A percentile compares a stretch with the other conserved stretches of the same genome.
These are phyloP conservation scores for Penicillium sp. DNA, from an alignment of 2,329 filamentous ascomycete species.

Conservation along the genomic window DNA sequence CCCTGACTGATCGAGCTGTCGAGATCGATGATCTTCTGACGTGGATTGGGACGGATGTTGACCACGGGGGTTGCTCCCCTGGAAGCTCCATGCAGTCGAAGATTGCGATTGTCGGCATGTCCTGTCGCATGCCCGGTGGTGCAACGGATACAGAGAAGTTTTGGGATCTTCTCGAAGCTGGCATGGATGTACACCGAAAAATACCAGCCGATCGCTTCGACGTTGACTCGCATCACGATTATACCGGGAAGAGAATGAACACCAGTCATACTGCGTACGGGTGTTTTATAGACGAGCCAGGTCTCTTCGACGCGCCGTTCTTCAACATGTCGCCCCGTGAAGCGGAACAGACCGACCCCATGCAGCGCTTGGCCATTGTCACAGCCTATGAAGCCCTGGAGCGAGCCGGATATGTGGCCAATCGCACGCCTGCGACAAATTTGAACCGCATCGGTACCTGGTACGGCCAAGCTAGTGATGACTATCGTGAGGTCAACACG, in stretches of 20 bases:
- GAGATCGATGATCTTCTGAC: neutral
- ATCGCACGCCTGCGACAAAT: slow-evolving; percentile 50
- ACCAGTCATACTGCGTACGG: neutral
- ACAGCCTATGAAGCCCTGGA: slow-evolving; percentile 63
- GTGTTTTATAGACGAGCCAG: slow-evolving; percentile 61
- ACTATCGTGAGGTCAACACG: neutral
- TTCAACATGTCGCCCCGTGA: slow-evolving; percentile 75
- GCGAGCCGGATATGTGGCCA: slow-evolving; percentile 10
- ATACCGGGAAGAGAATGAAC: neutral
- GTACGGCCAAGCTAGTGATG: neutral
- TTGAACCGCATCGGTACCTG: slow-evolving; percentile 37
- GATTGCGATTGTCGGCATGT: slow-evolving; percentile 68
- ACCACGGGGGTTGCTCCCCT: neutral
- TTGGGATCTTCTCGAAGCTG: slow-evolving; percentile 55
- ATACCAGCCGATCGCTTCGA: slow-evolving; percentile 52
- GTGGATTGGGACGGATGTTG: neutral
- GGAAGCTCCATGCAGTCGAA: neutral
- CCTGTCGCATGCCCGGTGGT: slow-evolving; percentile 65
- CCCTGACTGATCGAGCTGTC: neutral
- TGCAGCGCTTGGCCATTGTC: slow-evolving; percentile 48
- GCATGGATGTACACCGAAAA: slow-evolving; percentile 59
- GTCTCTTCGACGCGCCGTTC: slow-evolving; percentile 65
- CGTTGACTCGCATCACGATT: neutral
- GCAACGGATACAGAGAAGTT: slow-evolving; percentile 56
- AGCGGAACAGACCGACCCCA: slow-evolving; percentile 62